These are phyloP conservation scores for Rhynchosporium secalis DNA, from an alignment of 2,329 filamentous ascomycete species.

Conservation along the genomic window DNA sequence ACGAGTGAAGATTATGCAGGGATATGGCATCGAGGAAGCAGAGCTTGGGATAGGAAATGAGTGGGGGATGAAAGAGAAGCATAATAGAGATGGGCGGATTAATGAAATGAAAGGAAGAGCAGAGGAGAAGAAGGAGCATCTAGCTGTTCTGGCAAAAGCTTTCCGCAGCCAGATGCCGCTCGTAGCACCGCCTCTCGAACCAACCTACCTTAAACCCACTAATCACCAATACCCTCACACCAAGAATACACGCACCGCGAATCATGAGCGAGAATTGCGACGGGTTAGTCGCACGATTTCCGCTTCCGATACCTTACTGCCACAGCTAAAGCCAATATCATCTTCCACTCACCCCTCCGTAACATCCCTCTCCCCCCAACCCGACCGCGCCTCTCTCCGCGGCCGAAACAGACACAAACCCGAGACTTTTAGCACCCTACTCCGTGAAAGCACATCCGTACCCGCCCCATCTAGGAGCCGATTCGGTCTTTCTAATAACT, in stretches of 20 bases:
- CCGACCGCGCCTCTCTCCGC: too few species aligned
- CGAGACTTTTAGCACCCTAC: not conserved
- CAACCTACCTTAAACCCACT: not conserved
- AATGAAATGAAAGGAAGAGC: constrained; percentile 3
- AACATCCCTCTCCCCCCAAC: too few species aligned
- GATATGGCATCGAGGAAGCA: constrained; percentile 30
- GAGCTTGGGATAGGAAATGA: constrained; percentile 28
- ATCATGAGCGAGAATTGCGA: not conserved
- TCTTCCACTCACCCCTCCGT: too few species aligned
- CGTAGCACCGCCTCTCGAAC: constrained; percentile 9
- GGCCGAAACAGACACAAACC: not conserved
- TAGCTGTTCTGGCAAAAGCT: constrained; percentile 21
- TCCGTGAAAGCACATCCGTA: not conserved
- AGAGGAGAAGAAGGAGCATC: constrained; percentile 15
- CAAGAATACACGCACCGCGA: not conserved
- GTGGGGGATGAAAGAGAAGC: constrained; percentile 21
- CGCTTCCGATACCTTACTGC: not conserved
- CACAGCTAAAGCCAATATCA: not conserved
- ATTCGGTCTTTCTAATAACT: too few species aligned
- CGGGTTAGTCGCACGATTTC: not conserved
- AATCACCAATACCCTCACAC: not conserved
- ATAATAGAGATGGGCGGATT: constrained; percentile 12
- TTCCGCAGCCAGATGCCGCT: constrained; percentile 24
- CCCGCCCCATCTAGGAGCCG: not conserved
- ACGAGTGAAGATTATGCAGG: constrained; percentile 30